These are phyloP conservation scores for Wickerhamomyces bisporus DNA, from an alignment of 805 yeast species.

Conservation along the genomic window DNA sequence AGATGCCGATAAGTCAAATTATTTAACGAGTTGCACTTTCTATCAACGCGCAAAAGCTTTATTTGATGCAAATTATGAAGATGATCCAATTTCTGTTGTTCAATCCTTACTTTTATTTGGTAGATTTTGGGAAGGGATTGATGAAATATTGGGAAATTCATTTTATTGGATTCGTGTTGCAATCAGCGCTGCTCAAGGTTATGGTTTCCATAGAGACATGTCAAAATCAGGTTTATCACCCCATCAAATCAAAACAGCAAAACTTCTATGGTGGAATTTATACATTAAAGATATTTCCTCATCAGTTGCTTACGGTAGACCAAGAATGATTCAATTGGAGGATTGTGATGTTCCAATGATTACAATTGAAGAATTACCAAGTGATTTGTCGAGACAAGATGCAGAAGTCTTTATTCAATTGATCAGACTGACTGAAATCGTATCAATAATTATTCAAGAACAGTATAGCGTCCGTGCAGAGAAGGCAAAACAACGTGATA, in stretches of 20 bases:
- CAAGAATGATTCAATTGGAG: constrained; percentile 58
- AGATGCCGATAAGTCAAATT: constrained; percentile 41
- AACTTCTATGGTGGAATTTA: constrained; percentile 74
- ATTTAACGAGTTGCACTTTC: constrained; percentile 52
- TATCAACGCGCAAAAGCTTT: constrained; percentile 71
- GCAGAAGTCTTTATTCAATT: constrained; percentile 56
- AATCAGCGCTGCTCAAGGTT: constrained; percentile 64
- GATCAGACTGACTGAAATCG: constrained; percentile 63
- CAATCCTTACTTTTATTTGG: constrained; percentile 61
- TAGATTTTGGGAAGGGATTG: constrained; percentile 71
- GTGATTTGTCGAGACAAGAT: constrained; percentile 44
- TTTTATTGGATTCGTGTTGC: constrained; percentile 71
- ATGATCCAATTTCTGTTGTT: constrained; percentile 54
- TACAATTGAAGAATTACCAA: constrained; percentile 56
- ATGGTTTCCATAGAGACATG: constrained; percentile 66
- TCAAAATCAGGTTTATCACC: constrained; percentile 31
- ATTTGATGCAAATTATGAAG: constrained; percentile 64
- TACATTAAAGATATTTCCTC: constrained; percentile 66
- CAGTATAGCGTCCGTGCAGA: constrained; percentile 70
- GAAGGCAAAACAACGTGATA: constrained; percentile 42
- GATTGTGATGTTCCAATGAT: constrained; percentile 79
- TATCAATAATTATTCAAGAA: constrained; percentile 62
- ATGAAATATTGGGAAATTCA: constrained; percentile 59
- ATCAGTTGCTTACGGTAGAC: constrained; percentile 72
- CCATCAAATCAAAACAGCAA: constrained; percentile 45